phyloP scores from a whole-genome alignment of 345 rosid genomes.

The Eucalyptus curtisii region DNA sequence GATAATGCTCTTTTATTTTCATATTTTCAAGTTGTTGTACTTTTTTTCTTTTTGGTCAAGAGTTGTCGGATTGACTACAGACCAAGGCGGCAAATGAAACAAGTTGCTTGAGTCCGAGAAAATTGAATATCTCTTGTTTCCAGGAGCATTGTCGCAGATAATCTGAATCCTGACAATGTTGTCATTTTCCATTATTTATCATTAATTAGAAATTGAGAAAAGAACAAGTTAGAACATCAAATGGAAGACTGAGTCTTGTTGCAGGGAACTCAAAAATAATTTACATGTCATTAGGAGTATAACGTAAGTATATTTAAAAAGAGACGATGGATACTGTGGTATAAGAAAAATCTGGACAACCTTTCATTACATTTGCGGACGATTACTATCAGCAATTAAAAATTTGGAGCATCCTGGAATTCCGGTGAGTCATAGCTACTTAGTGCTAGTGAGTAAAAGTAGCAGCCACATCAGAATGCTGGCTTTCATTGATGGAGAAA shows the following conservation, averaged over 20 bases:
- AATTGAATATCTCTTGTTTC: not conserved
- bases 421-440: not conserved
- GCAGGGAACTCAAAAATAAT: not conserved
- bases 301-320: not conserved
- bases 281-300: not conserved
- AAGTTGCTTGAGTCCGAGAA: not conserved
- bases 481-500: not conserved
- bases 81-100: not conserved
- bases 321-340: not conserved
- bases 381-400: not conserved
- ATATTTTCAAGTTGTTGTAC: not conserved
- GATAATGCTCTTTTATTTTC: not conserved
- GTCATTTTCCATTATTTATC: not conserved
- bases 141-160: not conserved
- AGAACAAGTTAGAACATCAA: not conserved
- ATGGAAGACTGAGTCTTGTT: not conserved
- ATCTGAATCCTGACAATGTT: not conserved
- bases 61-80: not conserved
- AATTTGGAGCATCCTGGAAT: not conserved
- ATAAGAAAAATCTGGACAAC: not conserved
- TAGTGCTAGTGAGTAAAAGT: not conserved
- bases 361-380: not conserved
- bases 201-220: not conserved
- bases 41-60: not conserved
- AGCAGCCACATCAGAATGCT: not conserved